Evolutionary conservation across 169 alveolate species (phyloP).

Genomic region (Eimeria acervulina): DNA sequence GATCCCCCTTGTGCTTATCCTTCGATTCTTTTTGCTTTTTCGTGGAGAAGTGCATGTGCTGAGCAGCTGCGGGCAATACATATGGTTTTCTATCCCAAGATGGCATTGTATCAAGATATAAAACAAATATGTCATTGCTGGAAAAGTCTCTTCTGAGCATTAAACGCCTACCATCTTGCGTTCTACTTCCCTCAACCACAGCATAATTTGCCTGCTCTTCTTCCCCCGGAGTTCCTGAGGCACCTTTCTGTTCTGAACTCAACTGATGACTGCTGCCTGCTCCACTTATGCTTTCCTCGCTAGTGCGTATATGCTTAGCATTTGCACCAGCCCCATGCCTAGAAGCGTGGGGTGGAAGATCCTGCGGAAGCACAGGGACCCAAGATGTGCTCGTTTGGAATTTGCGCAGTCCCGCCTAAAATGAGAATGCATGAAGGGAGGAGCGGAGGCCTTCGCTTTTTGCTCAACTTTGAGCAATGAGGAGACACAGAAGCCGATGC

Average conservation of each 20-base stretch:
- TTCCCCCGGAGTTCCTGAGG: background rate
- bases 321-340: background rate
- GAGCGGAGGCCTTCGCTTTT: background rate
- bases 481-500: background rate
- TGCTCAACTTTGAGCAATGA: background rate
- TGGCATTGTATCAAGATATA: background rate
- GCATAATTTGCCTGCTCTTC: background rate
- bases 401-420: background rate
- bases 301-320: background rate
- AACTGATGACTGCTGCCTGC: background rate
- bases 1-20: background rate
- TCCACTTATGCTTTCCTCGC: background rate
- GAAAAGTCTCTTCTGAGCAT: background rate
- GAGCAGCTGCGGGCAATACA: constrained; percentile 8
- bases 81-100: background rate
- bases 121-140: background rate
- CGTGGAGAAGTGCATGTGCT: background rate
- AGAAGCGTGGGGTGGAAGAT: constrained; percentile 11
- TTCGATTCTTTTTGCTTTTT: background rate
- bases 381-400: background rate
- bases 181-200: background rate
- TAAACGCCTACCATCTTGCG: background rate
- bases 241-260: background rate
- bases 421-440: background rate
- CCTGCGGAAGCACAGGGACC: background rate